Percentiles rank a stretch among this genome's conserved stretches.
Conservation (phyloP, 2,329 filamentous ascomycete genomes). For the Verticillium zaregamsianum region DNA sequence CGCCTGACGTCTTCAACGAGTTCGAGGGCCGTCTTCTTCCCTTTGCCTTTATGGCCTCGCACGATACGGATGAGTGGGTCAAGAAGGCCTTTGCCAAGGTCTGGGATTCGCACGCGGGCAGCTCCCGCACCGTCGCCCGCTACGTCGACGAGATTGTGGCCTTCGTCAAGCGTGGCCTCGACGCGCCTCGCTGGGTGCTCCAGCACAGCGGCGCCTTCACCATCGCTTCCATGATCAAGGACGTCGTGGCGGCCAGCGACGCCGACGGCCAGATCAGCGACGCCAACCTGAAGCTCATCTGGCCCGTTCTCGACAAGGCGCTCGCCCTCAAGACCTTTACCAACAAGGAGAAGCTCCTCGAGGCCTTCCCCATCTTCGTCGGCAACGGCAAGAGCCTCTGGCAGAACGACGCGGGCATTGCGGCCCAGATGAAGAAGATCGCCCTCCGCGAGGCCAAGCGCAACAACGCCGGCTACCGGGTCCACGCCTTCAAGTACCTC, state of each 20-base stretch:
- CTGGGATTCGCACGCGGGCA: slow-evolving; percentile 89
- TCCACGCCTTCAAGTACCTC: slow-evolving; percentile 67
- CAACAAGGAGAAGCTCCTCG: slow-evolving; percentile 81
- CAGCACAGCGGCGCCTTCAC: slow-evolving; percentile 85
- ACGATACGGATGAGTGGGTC: slow-evolving; percentile 79
- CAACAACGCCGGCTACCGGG: slow-evolving; percentile 80
- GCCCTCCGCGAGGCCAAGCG: slow-evolving; percentile 83
- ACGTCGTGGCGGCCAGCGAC: slow-evolving; percentile 57
- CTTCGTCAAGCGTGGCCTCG: slow-evolving; percentile 64
- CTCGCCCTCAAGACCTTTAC: slow-evolving; percentile 87
- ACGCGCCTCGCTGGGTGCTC: slow-evolving; percentile 81
- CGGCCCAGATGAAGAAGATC: slow-evolving; percentile 72
- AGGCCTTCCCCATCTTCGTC: slow-evolving; percentile 75
- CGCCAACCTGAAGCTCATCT: slow-evolving; percentile 60
- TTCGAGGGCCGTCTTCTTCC: slow-evolving; percentile 74
- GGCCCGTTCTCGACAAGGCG: slow-evolving; percentile 79
- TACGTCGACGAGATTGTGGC: slow-evolving; percentile 79
- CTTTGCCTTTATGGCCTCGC: slow-evolving; percentile 81
- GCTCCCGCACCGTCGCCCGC: slow-evolving; percentile 72
- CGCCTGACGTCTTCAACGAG: slow-evolving; percentile 80
- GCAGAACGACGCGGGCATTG: slow-evolving; percentile 45
- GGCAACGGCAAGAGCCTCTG: slow-evolving; percentile 58
- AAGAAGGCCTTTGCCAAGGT: slow-evolving; percentile 76
- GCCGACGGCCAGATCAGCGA: slow-evolving; percentile 55
- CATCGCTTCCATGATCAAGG: slow-evolving; percentile 67